Evolutionary conservation across 148 eudicot species (phyloP), one percentile per base, ranked within the genome.

Genomic region (Selenicereus undatus): DNA sequence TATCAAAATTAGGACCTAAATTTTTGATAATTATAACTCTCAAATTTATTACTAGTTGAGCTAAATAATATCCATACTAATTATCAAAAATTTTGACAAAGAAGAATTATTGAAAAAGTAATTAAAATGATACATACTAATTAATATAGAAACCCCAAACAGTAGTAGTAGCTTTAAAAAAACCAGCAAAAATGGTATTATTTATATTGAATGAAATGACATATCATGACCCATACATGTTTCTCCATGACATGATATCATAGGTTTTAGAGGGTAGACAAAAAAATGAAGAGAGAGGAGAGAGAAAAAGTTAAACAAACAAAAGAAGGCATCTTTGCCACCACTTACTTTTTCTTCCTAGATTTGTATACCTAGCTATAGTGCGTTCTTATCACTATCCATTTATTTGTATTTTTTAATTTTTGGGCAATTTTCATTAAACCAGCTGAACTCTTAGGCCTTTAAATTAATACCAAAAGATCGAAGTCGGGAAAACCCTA

Each of bases 381-480:
- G 83, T 81, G 83, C 83, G 83, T 81, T 81, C 76, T 81, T 82
- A 82, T 82, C 84, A 76, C 80, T 66, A 76, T 39, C 84, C 80
- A 76, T 82, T 82, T 69, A 66, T 51, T 79, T 43, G 21, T 62
- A 36, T 20, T 64, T 21, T 35, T 56, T 36, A 18, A 36, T 26
- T 21, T 71, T 42, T 73, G 50, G 50, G 2, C 11, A 4, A 10
- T 45, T 45, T 45, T 45, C 50, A 45, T 45, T 45, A 45, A 6
- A 45, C 50, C 1, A 45, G 32, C 32, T 32, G 2, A 32, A 32
- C 32, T 32, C 32, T 32, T 32, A 32, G 32, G 32, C 32, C 32
- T 32, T 32, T 2, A 32, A 32, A 2, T 32, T 32, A 32, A 32
- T 32, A n/a, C 13, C 8, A 16, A 21, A 52, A 22, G 17, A n/a